Percentiles rank a stretch among this genome's conserved stretches.
phyloP scores from a whole-genome alignment of 2,329 filamentous ascomycete genomes.

The Bipolaris oryzae region DNA sequence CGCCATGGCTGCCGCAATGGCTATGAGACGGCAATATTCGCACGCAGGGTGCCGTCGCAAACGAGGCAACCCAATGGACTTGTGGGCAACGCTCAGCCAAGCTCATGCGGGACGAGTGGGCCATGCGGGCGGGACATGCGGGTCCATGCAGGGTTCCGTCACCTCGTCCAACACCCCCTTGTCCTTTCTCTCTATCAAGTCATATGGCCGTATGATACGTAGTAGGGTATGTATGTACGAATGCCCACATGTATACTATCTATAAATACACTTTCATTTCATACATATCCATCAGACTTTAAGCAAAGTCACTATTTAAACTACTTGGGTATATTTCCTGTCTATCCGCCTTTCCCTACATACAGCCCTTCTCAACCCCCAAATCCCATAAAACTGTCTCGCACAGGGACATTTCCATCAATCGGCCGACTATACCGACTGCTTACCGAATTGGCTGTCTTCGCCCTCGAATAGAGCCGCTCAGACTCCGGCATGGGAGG shows the following conservation, averaged over 20 bases:
- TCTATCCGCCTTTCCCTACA: no score
- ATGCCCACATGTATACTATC: no score
- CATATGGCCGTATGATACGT: no score
- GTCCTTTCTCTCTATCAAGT: no score
- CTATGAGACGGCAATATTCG: not conserved
- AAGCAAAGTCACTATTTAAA: no score
- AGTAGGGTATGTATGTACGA: no score
- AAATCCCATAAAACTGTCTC: conserved; percentile 12
- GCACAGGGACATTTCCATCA: conserved; percentile 10
- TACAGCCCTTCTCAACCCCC: not conserved
- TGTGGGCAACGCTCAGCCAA: conserved; percentile 14
- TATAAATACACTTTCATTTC: no score
- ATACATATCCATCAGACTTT: no score
- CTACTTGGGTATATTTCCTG: no score
- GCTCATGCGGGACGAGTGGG: conserved; percentile 1
- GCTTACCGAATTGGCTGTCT: conserved; percentile 1
- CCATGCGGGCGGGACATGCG: not conserved
- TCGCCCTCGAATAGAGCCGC: not conserved
- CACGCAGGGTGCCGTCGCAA: not conserved
- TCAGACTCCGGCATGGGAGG: conserved; percentile 13
- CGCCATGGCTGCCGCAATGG: conserved; percentile 25
- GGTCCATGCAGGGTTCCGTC: not conserved
- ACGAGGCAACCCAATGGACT: conserved; percentile 4
- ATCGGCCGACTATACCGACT: conserved; percentile 11
- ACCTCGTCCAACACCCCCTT: not conserved